phyloP scores from a whole-genome alignment of 441 rosid species.

The Arabidopsis lyrata region DNA sequence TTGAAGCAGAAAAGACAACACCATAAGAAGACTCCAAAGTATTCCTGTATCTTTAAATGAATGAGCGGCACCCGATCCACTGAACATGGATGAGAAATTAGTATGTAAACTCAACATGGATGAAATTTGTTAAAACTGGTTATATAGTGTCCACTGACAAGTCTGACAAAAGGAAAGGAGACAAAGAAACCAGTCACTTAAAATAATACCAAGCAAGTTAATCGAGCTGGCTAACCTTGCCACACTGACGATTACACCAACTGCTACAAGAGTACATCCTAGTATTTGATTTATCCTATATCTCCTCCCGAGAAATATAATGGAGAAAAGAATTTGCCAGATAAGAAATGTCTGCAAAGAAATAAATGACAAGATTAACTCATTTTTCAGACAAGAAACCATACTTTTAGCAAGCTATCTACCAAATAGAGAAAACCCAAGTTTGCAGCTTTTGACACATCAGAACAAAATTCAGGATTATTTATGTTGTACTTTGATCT shows the following conservation, averaged over 20 bases:
- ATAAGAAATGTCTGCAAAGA: slow-evolving; percentile 81
- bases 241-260: slow-evolving; percentile 86
- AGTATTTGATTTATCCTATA: slow-evolving; percentile 75
- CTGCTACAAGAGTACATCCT: slow-evolving; percentile 86
- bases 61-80: slow-evolving; percentile 79
- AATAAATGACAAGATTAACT: neutral
- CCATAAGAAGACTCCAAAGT: slow-evolving; percentile 94
- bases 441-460: neutral
- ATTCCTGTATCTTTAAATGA: slow-evolving; percentile 78
- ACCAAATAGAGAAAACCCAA: slow-evolving; percentile 1
- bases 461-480: neutral
- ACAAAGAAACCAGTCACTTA: slow-evolving; percentile 16
- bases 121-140: slow-evolving; percentile 8
- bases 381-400: neutral
- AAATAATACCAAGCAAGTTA: neutral
- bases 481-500: neutral
- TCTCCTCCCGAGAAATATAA: slow-evolving; percentile 87
- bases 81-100: slow-evolving; percentile 49
- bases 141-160: neutral
- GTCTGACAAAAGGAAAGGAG: slow-evolving; percentile 2
- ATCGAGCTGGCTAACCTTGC: slow-evolving; percentile 63
- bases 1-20: slow-evolving; percentile 83
- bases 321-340: slow-evolving; percentile 93
- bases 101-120: slow-evolving; percentile 32
- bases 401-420: neutral